Evolutionary conservation across 2,329 filamentous ascomycete species (phyloP).

Genomic region (Mariannaea sp.): DNA sequence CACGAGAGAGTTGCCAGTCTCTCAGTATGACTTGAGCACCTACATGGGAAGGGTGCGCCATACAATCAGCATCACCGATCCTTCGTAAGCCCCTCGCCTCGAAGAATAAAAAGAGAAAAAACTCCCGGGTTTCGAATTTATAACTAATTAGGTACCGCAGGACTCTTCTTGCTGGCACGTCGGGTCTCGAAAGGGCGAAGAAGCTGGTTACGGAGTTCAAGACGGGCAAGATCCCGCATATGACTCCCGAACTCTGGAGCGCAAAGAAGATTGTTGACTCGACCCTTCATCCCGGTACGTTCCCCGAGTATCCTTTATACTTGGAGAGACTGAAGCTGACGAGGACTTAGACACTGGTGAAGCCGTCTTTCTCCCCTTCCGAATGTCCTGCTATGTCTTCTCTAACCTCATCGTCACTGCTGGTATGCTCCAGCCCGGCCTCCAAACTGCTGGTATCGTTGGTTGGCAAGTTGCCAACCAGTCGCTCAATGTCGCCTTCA

Average conservation of each 20-base stretch:
- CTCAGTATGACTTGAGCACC: constrained; percentile 88
- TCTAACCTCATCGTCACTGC: constrained; percentile 94
- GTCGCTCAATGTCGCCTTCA: constrained; percentile 97
- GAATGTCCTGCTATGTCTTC: constrained; percentile 95
- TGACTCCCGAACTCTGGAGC: constrained; percentile 90
- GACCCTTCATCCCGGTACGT: constrained; percentile 87
- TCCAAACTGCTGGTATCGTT: constrained; percentile 80
- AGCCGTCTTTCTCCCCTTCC: constrained; percentile 90
- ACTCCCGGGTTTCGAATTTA: too few species aligned
- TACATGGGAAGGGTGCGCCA: constrained; percentile 96
- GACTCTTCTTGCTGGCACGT: constrained; percentile 79
- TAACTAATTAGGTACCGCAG: constrained; percentile 52
- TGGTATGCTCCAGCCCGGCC: constrained; percentile 92
- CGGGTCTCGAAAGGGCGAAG: constrained; percentile 86
- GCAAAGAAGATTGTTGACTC: constrained; percentile 98
- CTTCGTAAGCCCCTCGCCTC: constrained; percentile 70
- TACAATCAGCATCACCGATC: constrained; percentile 87
- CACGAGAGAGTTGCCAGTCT: constrained; percentile 81
- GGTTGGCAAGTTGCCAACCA: constrained; percentile 97
- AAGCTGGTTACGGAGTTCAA: constrained; percentile 82
- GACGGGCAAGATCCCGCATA: constrained; percentile 74
- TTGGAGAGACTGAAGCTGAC: constrained; percentile 20
- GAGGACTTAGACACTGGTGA: constrained; percentile 78
- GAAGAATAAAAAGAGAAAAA: too few species aligned
- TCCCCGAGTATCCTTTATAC: neutral